These are phyloP conservation scores for Penicillium pancosmium DNA, from an alignment of 495 filamentous ascomycete species.

Conservation along the genomic window DNA sequence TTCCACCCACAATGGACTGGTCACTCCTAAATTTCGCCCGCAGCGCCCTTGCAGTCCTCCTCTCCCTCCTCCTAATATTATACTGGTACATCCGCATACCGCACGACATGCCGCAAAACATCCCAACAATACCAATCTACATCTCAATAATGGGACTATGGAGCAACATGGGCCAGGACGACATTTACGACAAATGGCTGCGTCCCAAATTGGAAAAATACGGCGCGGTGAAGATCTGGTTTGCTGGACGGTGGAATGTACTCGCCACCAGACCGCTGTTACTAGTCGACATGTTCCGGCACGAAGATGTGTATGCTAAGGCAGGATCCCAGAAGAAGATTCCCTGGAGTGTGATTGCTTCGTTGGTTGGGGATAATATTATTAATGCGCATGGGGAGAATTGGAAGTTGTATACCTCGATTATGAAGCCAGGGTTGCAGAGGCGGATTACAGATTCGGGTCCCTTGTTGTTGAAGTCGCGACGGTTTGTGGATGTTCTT, in stretches of 20 bases:
- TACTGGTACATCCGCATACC: conserved; percentile 31
- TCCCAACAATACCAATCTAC: conserved; percentile 37
- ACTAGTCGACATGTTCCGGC: conserved; percentile 48
- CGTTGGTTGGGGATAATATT: conserved; percentile 43
- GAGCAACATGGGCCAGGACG: conserved; percentile 37
- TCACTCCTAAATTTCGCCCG: conserved; percentile 6
- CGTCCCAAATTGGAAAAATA: conserved; percentile 31
- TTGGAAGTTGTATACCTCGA: conserved; percentile 37
- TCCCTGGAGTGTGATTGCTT: conserved; percentile 43
- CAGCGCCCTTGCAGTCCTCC: conserved; percentile 7
- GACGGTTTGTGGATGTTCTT: conserved; percentile 25
- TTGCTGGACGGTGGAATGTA: conserved; percentile 45
- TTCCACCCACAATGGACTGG: conserved; percentile 4
- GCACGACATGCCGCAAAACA: conserved; percentile 27
- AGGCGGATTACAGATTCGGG: conserved; percentile 27
- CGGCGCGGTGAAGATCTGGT: conserved; percentile 51
- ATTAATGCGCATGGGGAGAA: conserved; percentile 37
- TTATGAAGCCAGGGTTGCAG: conserved; percentile 45
- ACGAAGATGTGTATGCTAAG: conserved; percentile 48
- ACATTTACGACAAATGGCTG: conserved; percentile 36
- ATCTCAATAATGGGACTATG: conserved; percentile 38
- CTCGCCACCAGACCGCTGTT: conserved; percentile 39
- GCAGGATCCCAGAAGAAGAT: conserved; percentile 52
- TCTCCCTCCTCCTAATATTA: conserved; percentile 16
- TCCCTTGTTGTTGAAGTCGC: conserved; percentile 25